phyloP scores from a whole-genome alignment of 2,329 filamentous ascomycete species.

The Cladosporium sp. region DNA sequence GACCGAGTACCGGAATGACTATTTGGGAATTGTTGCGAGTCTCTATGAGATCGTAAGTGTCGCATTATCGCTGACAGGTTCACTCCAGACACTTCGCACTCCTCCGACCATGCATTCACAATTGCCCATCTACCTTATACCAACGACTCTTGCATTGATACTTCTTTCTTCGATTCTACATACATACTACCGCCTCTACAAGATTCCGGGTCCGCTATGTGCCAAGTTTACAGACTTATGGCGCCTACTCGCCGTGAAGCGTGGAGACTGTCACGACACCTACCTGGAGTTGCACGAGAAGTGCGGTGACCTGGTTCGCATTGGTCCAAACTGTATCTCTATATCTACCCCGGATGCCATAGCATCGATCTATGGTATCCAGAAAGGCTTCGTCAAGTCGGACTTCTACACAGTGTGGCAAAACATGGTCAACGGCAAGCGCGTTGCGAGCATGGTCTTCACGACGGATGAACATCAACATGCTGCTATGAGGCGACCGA shows the following conservation, averaged over 20 bases:
- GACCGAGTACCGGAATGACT: too few relatives aligned
- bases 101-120: not conserved
- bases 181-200: not conserved
- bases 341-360: constrained; percentile 54
- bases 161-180: not conserved
- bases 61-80: too few relatives aligned
- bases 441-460: constrained; percentile 23
- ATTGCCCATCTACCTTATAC: not conserved
- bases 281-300: constrained; percentile 72
- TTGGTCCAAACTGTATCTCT: constrained; percentile 80
- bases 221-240: not conserved
- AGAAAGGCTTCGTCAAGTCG: constrained; percentile 41
- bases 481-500: constrained; percentile 18
- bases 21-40: too few relatives aligned
- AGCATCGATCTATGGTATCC: constrained; percentile 13
- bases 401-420: constrained; percentile 5
- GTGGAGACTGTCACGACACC: constrained; percentile 25
- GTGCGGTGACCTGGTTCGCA: constrained; percentile 72
- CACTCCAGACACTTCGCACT: too few relatives aligned
- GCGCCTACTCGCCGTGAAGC: not conserved
- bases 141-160: not conserved
- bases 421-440: constrained; percentile 24
- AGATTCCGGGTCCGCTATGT: not conserved
- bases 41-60: too few relatives aligned
- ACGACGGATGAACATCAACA: constrained; percentile 19